phyloP scores from a whole-genome alignment of 257 asterid species.

The Leonotis leonurus region DNA sequence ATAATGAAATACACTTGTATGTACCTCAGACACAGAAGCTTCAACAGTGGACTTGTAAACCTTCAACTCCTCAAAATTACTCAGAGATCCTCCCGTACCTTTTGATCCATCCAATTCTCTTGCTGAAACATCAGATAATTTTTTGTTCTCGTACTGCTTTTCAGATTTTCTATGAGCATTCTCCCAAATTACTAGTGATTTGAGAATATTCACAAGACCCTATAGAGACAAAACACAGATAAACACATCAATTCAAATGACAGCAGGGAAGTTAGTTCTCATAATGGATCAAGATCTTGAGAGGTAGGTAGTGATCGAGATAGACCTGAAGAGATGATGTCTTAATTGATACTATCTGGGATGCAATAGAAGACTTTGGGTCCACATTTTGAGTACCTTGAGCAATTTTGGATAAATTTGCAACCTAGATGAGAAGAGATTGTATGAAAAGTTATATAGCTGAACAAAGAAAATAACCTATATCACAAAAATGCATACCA shows the following conservation, averaged over 20 bases:
- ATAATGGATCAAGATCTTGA: neutral
- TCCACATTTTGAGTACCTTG: conserved; percentile 88
- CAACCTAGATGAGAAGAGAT: conserved; percentile 47
- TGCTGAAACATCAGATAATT: no score
- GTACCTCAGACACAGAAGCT: conserved; percentile 84
- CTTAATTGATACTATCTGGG: conserved; percentile 64
- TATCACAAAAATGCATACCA: conserved; percentile 41
- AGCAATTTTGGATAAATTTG: conserved; percentile 74
- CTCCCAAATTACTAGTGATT: conserved; percentile 88
- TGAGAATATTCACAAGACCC: conserved; percentile 85
- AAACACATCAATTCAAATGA: conserved; percentile 5
- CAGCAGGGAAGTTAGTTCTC: conserved; percentile 11
- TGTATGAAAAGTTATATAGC: conserved; percentile 18
- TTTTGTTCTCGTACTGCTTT: conserved; percentile 37
- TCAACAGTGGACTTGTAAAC: conserved; percentile 74
- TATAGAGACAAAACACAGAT: conserved; percentile 25
- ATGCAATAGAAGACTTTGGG: conserved; percentile 67
- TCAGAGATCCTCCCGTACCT: conserved; percentile 44
- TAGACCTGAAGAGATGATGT: conserved; percentile 85
- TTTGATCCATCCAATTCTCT: conserved; percentile 40
- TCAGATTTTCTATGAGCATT: conserved; percentile 54
- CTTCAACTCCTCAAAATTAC: conserved; percentile 59
- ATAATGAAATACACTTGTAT: conserved; percentile 17
- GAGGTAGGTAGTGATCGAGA: conserved; percentile 12
- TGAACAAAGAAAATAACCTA: conserved; percentile 10